phyloP scores from a whole-genome alignment of 257 asterid species.

The Eucommia ulmoides region DNA sequence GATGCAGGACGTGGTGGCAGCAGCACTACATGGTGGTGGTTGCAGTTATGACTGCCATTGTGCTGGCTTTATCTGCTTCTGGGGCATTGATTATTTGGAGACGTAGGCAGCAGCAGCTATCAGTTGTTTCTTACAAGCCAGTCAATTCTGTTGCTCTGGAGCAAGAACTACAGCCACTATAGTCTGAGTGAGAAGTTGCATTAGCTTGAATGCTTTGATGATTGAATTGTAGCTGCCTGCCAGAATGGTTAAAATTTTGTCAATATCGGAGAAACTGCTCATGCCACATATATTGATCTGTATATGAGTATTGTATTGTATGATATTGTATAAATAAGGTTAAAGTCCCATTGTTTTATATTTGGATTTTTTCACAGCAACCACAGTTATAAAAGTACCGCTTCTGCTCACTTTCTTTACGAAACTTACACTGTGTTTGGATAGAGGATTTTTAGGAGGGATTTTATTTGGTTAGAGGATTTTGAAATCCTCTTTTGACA shows the following conservation, averaged over 20 bases:
- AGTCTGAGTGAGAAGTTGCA: conserved; percentile 13
- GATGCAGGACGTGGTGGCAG: conserved; percentile 53
- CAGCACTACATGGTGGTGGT: conserved; percentile 26
- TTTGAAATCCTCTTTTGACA: too few species aligned
- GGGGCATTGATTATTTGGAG: conserved; percentile 65
- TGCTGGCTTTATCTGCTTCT: conserved; percentile 38
- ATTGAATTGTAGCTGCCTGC: neutral
- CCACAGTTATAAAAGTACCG: too few species aligned
- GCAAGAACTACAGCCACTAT: conserved; percentile 95
- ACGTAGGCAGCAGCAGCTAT: conserved; percentile 28
- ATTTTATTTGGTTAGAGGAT: too few species aligned
- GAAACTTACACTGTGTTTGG: too few species aligned
- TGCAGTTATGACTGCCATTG: conserved; percentile 18
- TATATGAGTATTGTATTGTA: neutral
- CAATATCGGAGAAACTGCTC: neutral
- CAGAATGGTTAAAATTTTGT: neutral
- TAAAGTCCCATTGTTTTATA: too few species aligned
- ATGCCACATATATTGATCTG: neutral
- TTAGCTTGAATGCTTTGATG: neutral
- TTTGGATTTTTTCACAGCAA: too few species aligned
- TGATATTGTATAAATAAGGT: too few species aligned
- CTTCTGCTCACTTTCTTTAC: too few species aligned
- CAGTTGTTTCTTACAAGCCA: conserved; percentile 51
- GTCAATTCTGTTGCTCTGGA: conserved; percentile 62
- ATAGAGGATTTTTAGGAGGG: too few species aligned